Base-by-base conservation (phyloP, 495 filamentous ascomycete genomes). In the Aspergillus ellipticus region DNA sequence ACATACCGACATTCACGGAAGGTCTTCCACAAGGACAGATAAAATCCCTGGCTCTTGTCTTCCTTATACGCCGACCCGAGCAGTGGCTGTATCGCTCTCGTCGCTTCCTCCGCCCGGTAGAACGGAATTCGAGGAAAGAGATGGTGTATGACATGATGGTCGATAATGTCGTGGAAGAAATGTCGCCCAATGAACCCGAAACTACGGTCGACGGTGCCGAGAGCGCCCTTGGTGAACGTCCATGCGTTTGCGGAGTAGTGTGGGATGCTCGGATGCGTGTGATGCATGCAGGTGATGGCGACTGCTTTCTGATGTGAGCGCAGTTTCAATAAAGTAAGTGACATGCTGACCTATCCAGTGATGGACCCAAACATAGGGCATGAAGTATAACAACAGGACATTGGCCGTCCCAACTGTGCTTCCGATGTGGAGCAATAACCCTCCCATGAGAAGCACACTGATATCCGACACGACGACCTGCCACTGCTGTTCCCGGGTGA, bases 111-210 rank as follows among this genome's bases (percentile, higher is more conserved):
- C 4, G 50, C 50, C 0, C 39, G 50, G 35, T 52, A 42, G 20
- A 52, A 52, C 1, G 50, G 50, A 11, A 52, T 52, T 4, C 35
- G 33, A 6, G 81, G 84, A 59, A 92, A 82, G 66, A 89, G 88
- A 77, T 94, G 90, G 75, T 95, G 90, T 41, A 92, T 79, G 51
- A 95, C 90, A 74, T 94, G 90, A 28, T 87, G 90, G 74, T 93
- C 90, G 70, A 92, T 86, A 67, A 93, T 92, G 64, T 89, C 87
- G 77, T 95, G 90, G 73, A 95, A 80, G 59, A 95, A 78, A 59
- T 85, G 81, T 55, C 88, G 86, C 41, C 90, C 90, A 64, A 90
- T 85, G 74, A 91, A 92, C 54, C 89, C 89, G 60, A 92, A 90
- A 64, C 91, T 87, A 58, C 90, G 88, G 64, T 95, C 90, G 54